Base-by-base conservation (phyloP, 768 basidiomycete genomes). In the Kwoniella heveanensis region DNA sequence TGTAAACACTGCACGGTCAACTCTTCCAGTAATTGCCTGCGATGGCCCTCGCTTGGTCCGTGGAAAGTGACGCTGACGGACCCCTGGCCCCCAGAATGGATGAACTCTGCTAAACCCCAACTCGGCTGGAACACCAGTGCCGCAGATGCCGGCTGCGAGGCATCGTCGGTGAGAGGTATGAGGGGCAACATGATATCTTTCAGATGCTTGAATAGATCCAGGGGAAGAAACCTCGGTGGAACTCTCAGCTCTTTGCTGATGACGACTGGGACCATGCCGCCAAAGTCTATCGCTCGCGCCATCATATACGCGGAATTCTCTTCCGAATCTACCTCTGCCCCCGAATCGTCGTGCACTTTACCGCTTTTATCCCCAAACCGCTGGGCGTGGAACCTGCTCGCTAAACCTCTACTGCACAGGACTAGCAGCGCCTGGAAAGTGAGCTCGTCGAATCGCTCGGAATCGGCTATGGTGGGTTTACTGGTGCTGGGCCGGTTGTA, bases 281-380 rank as follows among this genome's bases (percentile, higher is more conserved):
- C 58, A n/a, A 60, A 60, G 44, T 60, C 58, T 15, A 60, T 60
- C 17, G 58, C 48, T 15, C 50, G 48, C 13, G 50, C 19, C 37
- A 13, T n/a, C 15, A 36, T 21, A 30, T 60, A 60, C 26, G 37
- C 49, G 0, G 49, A 30, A 15, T 22, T 58, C 48, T 58, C 47
- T 25, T 30, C 48, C 5, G 10, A 47, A 32, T 59, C 30, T 24
- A 50, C 21, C 29, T 37, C 22, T 17, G n/a, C 3, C 7, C 48
- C 22, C 15, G 21, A 7, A 49, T 48, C 29, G 8, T 59, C n/a
- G 44, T n/a, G 1, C 21, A 10, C 5, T 59, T 13, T 12, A 19
- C 48, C 1, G 22, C 29, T 13, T 25, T 59, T 59, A 3, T 2
- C 8, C 19, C 32, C 21, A 24, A 47, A 59, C 17, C 24, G n/a